These are phyloP conservation scores for Wickerhamomyces ciferrii DNA, from an alignment of 805 yeast species.

Conservation along the genomic window DNA sequence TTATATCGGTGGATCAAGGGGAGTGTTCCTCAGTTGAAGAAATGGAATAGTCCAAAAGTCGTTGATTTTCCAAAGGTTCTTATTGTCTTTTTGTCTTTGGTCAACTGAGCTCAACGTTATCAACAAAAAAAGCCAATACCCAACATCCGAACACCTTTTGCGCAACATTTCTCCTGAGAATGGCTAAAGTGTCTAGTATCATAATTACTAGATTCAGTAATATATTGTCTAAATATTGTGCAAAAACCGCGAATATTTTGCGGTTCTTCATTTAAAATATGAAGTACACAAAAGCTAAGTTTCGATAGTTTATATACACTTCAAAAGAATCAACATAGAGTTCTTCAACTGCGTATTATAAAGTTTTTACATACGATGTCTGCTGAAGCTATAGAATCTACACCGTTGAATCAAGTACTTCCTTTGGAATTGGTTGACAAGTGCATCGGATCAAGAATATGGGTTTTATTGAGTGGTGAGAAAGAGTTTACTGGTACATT, in stretches of 20 bases:
- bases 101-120: neutral
- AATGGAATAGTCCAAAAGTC: too few relatives aligned
- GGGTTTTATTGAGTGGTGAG: slow-evolving; percentile 57
- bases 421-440: slow-evolving; percentile 88
- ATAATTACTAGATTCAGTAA: too few relatives aligned
- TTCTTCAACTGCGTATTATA: too few relatives aligned
- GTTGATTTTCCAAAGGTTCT: neutral
- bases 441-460: slow-evolving; percentile 73
- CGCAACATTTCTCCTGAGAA: too few relatives aligned
- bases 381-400: neutral
- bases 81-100: neutral
- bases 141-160: neutral
- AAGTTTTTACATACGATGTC: too few relatives aligned
- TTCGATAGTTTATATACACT: too few relatives aligned
- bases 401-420: slow-evolving; percentile 21
- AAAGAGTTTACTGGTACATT: slow-evolving; percentile 86
- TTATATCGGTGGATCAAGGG: neutral
- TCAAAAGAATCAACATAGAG: neutral
- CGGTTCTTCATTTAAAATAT: too few relatives aligned
- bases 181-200: neutral
- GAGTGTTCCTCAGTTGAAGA: too few relatives aligned
- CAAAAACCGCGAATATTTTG: neutral
- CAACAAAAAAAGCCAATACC: neutral
- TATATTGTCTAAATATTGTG: too few relatives aligned
- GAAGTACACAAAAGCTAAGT: too few relatives aligned